Percentiles rank a stretch among this genome's conserved stretches.
Evolutionary conservation across 2,329 filamentous ascomycete genomes (phyloP).

Genomic region (Penicillium sp.): DNA sequence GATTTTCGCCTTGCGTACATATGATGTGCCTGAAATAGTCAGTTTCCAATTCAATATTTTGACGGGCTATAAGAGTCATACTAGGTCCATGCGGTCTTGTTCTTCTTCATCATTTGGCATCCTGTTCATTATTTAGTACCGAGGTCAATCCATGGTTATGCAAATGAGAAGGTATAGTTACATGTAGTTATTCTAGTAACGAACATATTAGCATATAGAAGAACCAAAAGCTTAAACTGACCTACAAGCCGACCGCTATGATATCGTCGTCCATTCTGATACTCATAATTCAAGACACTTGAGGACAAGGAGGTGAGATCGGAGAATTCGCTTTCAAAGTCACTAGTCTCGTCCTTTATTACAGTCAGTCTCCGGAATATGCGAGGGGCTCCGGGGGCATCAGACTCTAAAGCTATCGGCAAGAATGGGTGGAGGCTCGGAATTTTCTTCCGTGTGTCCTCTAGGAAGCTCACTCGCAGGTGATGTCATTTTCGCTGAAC

Average conservation of each 20-base stretch:
- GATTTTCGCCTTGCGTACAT: conserved; percentile 8
- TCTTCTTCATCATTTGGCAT: conserved; percentile 39
- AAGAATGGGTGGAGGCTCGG: too few relatives aligned
- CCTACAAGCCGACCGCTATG: conserved; percentile 28
- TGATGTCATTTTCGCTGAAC: too few relatives aligned
- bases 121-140: conserved; percentile 9
- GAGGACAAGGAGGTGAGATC: conserved; percentile 22
- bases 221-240: not conserved
- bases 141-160: not conserved
- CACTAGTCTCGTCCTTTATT: not conserved
- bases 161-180: not conserved
- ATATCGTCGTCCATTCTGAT: conserved; percentile 43
- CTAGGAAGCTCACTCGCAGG: too few relatives aligned
- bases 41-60: not conserved
- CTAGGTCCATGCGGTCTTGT: conserved; percentile 32
- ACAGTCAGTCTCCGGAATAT: too few relatives aligned
- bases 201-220: not conserved
- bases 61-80: not conserved
- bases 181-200: conserved; percentile 17
- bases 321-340: conserved; percentile 4
- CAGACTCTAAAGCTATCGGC: too few relatives aligned
- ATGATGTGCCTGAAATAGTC: conserved; percentile 17
- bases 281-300: conserved; percentile 37
- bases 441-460: too few relatives aligned
- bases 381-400: too few relatives aligned